A percentile compares a stretch with the other conserved stretches of the same genome.
phyloP scores from a whole-genome alignment of 768 basidiomycete species.

The Leccinellum albellum region DNA sequence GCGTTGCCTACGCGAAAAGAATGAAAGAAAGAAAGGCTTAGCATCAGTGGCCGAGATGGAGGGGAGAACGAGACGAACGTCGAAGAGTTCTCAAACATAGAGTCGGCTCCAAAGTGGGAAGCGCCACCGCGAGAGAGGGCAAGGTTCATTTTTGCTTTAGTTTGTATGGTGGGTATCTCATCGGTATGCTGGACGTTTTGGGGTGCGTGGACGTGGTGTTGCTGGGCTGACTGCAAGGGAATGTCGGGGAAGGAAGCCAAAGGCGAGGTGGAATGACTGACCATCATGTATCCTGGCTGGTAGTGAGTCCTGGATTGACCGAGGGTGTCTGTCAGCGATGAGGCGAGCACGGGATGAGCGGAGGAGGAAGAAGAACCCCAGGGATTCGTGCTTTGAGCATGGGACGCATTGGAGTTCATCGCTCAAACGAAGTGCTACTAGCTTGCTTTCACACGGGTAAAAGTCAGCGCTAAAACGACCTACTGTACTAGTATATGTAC shows the following conservation, averaged over 20 bases:
- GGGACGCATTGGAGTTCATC: conserved; percentile 28
- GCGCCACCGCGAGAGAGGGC: conserved; percentile 59
- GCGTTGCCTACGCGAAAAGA: conserved; percentile 42
- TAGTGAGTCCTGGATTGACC: conserved; percentile 74
- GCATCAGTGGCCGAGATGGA: conserved; percentile 1
- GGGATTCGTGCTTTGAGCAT: conserved; percentile 45
- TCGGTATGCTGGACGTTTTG: conserved; percentile 63
- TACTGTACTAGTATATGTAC: too few relatives aligned
- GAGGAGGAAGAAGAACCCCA: conserved; percentile 51
- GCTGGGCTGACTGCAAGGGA: conserved; percentile 53
- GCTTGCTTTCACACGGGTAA: conserved; percentile 6
- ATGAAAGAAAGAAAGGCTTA: not conserved
- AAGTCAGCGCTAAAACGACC: too few relatives aligned
- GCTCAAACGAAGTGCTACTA: conserved; percentile 6
- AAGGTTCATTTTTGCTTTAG: conserved; percentile 78
- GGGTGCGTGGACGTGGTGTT: conserved; percentile 52
- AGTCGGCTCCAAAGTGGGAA: conserved; percentile 77
- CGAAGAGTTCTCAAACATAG: conserved; percentile 72
- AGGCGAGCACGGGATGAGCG: conserved; percentile 37
- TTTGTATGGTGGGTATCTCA: conserved; percentile 70
- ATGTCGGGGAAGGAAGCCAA: not conserved
- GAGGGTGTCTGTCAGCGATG: conserved; percentile 63
- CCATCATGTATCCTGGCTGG: conserved; percentile 80
- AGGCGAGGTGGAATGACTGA: conserved; percentile 29
- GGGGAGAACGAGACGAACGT: conserved; percentile 16